phyloP scores from a whole-genome alignment of 83 land plant genomes.

The Isoetes engelmannii region DNA sequence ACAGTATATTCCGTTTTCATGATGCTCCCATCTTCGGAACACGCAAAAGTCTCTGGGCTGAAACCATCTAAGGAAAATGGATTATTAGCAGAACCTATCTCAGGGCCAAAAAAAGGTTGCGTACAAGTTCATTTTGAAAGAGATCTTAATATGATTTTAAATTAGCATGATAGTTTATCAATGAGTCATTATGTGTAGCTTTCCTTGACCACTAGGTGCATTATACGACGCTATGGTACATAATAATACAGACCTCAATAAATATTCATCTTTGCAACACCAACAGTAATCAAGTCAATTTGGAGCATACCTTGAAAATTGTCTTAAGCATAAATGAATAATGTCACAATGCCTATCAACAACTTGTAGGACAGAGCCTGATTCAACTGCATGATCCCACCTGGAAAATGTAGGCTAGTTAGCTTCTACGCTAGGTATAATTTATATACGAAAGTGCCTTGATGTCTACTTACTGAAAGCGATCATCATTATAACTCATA shows the following conservation, averaged over 20 bases:
- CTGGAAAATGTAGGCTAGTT: constrained; percentile 2
- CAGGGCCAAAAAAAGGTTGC: not conserved
- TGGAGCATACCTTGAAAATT: constrained; percentile 23
- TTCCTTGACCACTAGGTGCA: not conserved
- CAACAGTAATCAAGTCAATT: not conserved
- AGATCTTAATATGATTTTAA: not conserved
- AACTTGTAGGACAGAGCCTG: constrained; percentile 17
- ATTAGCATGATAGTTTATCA: not conserved
- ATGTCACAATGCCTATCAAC: constrained; percentile 30
- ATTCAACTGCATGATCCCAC: constrained; percentile 29
- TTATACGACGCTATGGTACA: not conserved
- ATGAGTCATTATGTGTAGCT: not conserved
- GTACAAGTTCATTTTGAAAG: not conserved
- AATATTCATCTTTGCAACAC: not conserved
- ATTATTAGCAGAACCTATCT: not conserved
- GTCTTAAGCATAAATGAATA: constrained; percentile 23
- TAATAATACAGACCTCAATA: not conserved
- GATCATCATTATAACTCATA: constrained; percentile 29
- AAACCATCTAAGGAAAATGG: constrained; percentile 1
- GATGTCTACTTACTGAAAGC: constrained; percentile 24
- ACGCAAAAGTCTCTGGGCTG: constrained; percentile 31
- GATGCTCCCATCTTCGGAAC: constrained; percentile 28
- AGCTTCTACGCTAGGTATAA: not conserved
- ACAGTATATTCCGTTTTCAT: constrained; percentile 32
- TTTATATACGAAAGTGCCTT: not conserved